phyloP scores from a whole-genome alignment of 257 asterid genomes.

The Petrea volubilis region DNA sequence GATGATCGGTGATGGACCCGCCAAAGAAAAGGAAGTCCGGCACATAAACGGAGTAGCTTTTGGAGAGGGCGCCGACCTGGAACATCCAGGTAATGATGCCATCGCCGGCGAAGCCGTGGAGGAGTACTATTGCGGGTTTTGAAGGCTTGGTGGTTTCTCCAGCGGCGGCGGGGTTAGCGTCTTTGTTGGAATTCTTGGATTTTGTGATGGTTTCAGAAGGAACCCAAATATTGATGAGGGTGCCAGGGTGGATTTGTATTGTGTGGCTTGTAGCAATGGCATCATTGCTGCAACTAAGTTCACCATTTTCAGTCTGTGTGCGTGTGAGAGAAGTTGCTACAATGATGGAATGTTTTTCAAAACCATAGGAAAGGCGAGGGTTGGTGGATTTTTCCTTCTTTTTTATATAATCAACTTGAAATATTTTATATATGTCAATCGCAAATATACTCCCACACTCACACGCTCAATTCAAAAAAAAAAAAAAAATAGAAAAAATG shows the following conservation, averaged over 20 bases:
- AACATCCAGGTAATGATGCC: slow-evolving; percentile 75
- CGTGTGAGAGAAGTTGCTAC: background rate
- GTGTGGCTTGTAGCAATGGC: slow-evolving; percentile 45
- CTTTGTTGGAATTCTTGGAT: background rate
- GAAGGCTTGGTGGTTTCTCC: slow-evolving; percentile 23
- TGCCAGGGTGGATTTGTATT: slow-evolving; percentile 47
- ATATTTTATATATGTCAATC: too few relatives aligned
- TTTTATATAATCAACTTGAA: too few relatives aligned
- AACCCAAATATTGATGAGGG: slow-evolving; percentile 57
- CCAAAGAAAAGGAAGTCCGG: slow-evolving; percentile 94
- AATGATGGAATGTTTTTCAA: too few relatives aligned
- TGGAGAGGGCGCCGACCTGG: slow-evolving; percentile 60
- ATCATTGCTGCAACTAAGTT: slow-evolving; percentile 54
- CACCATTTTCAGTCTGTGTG: slow-evolving; percentile 38
- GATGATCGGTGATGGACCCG: slow-evolving; percentile 56
- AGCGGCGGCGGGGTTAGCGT: background rate
- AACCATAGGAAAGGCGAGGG: too few relatives aligned
- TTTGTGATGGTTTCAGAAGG: slow-evolving; percentile 47
- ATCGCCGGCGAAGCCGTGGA: slow-evolving; percentile 66
- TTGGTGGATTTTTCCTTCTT: too few relatives aligned
- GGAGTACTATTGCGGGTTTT: slow-evolving; percentile 53
- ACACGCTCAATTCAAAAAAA: too few relatives aligned
- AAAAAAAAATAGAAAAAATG: too few relatives aligned
- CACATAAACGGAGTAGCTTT: slow-evolving; percentile 66
- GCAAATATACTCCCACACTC: too few relatives aligned